Base-by-base conservation (phyloP, 768 basidiomycete genomes). In the Hygrophorus russula region DNA sequence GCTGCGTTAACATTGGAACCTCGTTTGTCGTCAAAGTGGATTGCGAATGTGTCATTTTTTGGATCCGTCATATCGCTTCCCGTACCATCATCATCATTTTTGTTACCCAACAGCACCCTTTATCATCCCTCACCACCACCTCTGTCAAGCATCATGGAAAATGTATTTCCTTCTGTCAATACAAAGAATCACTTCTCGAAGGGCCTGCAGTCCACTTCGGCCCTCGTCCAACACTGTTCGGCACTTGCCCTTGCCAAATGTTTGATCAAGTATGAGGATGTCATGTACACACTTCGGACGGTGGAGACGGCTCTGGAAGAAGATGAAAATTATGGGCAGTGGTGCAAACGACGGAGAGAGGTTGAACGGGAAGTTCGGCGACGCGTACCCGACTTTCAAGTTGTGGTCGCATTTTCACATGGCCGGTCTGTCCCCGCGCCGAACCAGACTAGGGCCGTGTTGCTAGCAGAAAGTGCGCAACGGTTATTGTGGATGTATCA, bases 401-500 rank as follows among this genome's bases (percentile, higher is more conserved):
- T 93, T 40, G 64, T 96, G 43, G 72, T 96, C 8, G 86, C 79
- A 0, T 85, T 92, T 54, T 80, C 82, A 5, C 83, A 90, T 11
- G 7, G 49, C 49, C 44, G 33, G 3, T 37, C 50, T 58, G 18
- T 13, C 9, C 24, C 19, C 11, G 24, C 17, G 18, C 32, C 40
- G 4, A 43, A 47, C 39, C 9, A 24, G 36, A 39, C 28, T 3
- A 75, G 66, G 57, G 61, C 59, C 0, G 76, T 78, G 0, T 59
- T 98, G 48, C 62, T 96, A 20, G 73, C 80, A 0, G 93, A 97
- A 62, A 73, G 75, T 39, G 78, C 91, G 1, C 78, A 91, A 50
- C 62, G 91, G 19, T 59, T 98, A 33, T 63, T 96, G 47, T 85
- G 82, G 74, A 68, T 93, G 39, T 98, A 96, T 56, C 87, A 94